phyloP scores from a whole-genome alignment of 2,329 filamentous ascomycete genomes.

The Chaetomium strumarium region DNA sequence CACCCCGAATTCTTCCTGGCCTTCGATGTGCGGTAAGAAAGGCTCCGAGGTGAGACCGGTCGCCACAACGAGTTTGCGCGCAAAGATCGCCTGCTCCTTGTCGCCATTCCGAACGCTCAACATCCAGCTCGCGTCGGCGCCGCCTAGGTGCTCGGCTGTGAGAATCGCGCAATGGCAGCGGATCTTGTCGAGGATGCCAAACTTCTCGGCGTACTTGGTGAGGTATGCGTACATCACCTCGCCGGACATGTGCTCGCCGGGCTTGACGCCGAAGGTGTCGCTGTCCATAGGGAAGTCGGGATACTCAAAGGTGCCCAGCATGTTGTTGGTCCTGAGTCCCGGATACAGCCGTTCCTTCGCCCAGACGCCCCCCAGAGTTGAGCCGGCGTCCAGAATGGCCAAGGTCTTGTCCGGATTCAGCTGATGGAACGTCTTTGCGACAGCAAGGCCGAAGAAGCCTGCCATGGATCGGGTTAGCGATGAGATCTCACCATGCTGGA shows the following conservation, averaged over 20 bases:
- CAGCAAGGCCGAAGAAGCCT: slow-evolving; percentile 45
- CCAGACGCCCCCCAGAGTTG: slow-evolving; percentile 64
- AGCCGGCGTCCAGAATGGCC: slow-evolving; percentile 51
- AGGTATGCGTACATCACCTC: slow-evolving; percentile 43
- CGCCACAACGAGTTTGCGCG: slow-evolving; percentile 47
- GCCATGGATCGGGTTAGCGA: neutral
- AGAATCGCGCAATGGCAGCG: slow-evolving; percentile 36
- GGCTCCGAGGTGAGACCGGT: slow-evolving; percentile 49
- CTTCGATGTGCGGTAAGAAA: slow-evolving; percentile 42
- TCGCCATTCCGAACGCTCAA: slow-evolving; percentile 28
- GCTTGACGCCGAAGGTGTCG: slow-evolving; percentile 43
- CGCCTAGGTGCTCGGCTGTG: slow-evolving; percentile 37
- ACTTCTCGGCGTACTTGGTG: slow-evolving; percentile 38
- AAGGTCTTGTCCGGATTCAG: slow-evolving; percentile 52
- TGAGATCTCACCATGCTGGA: neutral
- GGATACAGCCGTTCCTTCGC: slow-evolving; percentile 60
- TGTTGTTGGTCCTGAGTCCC: slow-evolving; percentile 67
- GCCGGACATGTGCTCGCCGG: slow-evolving; percentile 44
- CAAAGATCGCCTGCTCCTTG: slow-evolving; percentile 28
- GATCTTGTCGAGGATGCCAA: slow-evolving; percentile 37
- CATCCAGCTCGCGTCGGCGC: slow-evolving; percentile 36
- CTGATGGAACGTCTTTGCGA: slow-evolving; percentile 56
- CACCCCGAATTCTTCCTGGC: slow-evolving; percentile 39
- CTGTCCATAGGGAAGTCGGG: slow-evolving; percentile 65
- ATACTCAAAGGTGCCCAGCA: slow-evolving; percentile 66